phyloP scores from a whole-genome alignment of 2,329 filamentous ascomycete genomes.

The Penicillium sp. region DNA sequence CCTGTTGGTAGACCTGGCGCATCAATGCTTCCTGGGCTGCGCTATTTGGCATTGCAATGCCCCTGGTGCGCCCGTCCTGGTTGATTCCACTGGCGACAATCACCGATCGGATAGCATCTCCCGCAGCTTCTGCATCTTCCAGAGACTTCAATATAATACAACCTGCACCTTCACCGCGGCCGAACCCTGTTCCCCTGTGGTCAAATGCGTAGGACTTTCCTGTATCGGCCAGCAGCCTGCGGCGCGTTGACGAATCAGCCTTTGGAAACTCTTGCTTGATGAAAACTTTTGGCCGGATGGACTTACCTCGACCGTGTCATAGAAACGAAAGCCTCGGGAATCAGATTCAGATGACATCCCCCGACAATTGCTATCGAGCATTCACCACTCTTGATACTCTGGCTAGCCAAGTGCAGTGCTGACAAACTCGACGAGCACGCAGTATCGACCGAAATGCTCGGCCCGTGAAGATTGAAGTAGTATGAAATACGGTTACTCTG shows the following conservation, averaged over 20 bases:
- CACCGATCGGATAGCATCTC: constrained; percentile 23
- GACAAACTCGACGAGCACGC: constrained; percentile 29
- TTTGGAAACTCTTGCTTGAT: not conserved
- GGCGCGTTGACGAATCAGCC: not conserved
- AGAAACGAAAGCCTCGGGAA: constrained; percentile 24
- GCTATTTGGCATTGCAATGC: constrained; percentile 44
- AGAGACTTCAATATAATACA: constrained; percentile 26
- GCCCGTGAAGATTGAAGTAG: constrained; percentile 32
- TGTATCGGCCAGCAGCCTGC: constrained; percentile 23
- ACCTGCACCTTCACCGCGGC: constrained; percentile 38
- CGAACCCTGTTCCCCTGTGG: constrained; percentile 27
- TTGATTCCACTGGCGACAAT: constrained; percentile 23
- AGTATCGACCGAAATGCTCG: constrained; percentile 30
- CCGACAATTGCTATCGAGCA: constrained; percentile 27
- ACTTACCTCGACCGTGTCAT: constrained; percentile 25
- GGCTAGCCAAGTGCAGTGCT: constrained; percentile 28
- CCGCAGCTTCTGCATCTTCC: constrained; percentile 26
- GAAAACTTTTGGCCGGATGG: not conserved
- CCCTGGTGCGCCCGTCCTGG: constrained; percentile 30
- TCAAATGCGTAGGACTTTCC: constrained; percentile 30
- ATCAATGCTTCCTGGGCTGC: constrained; percentile 42
- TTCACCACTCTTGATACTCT: constrained; percentile 26
- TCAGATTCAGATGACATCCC: constrained; percentile 27
- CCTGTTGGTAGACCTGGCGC: constrained; percentile 35
- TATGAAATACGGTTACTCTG: constrained; percentile 30